Percentiles rank a stretch among this genome's conserved stretches.
phyloP scores from a whole-genome alignment of 345 rosid species.

The Syzygium grande region DNA sequence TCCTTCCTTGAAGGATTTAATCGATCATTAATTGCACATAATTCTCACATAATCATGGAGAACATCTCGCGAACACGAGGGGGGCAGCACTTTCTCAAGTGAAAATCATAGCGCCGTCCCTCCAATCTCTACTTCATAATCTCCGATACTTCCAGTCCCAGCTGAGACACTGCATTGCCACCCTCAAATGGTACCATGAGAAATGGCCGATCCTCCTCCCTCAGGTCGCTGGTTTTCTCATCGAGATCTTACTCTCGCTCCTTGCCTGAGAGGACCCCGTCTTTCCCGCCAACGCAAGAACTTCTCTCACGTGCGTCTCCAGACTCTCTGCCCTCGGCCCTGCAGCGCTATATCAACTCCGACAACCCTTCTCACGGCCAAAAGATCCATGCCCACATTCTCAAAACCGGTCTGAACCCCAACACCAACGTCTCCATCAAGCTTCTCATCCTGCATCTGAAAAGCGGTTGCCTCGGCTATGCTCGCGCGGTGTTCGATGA shows the following conservation, averaged over 20 bases:
- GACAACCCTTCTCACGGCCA: constrained; percentile 46
- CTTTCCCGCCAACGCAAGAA: constrained; percentile 2
- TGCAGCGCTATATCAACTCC: constrained; percentile 65
- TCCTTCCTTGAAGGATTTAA: neutral
- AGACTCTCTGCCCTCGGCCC: constrained; percentile 32
- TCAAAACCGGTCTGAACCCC: constrained; percentile 58
- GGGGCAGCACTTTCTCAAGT: neutral
- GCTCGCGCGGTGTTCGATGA: constrained; percentile 76
- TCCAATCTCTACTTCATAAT: neutral
- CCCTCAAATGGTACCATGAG: neutral
- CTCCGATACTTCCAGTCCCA: neutral
- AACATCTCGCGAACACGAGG: neutral
- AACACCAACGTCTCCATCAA: constrained; percentile 55
- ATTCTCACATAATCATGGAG: neutral
- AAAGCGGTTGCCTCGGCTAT: constrained; percentile 40
- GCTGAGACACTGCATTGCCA: neutral
- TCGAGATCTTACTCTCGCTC: neutral
- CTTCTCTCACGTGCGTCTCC: constrained; percentile 13
- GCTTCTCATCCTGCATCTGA: constrained; percentile 47
- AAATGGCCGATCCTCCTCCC: neutral
- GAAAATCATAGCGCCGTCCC: neutral
- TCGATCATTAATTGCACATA: neutral
- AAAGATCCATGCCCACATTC: constrained; percentile 52
- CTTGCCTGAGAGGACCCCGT: neutral
- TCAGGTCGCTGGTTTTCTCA: neutral